These are phyloP conservation scores for Saccharomyces hybrid DNA, from an alignment of 1,139 yeast genomes.

Conservation along the genomic window DNA sequence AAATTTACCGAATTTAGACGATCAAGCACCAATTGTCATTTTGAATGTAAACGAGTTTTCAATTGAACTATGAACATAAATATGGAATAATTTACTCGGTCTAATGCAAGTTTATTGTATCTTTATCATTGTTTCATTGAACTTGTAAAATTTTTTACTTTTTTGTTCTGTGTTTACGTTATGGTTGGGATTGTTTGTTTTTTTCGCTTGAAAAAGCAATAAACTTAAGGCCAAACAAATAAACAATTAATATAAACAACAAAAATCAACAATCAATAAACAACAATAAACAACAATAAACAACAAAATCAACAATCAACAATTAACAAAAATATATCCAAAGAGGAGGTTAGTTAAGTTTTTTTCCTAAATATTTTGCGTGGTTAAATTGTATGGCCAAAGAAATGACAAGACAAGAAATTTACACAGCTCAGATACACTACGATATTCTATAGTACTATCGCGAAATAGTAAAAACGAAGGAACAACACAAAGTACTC, in stretches of 20 bases:
- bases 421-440: neutral
- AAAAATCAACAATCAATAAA: neutral
- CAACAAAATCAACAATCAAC: neutral
- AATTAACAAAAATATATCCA: neutral
- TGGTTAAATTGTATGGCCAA: neutral
- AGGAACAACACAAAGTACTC: neutral
- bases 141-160: neutral
- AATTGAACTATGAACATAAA: neutral
- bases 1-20: neutral
- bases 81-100: neutral
- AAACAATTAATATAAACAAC: too few relatives aligned
- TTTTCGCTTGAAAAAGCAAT: neutral
- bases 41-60: neutral
- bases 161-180: neutral
- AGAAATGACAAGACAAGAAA: neutral
- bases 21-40: neutral
- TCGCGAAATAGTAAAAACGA: neutral
- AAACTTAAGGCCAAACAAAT: neutral
- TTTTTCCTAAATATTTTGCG: neutral
- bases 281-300: neutral
- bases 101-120: neutral
- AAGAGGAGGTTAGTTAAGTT: neutral
- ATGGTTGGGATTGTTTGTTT: neutral
- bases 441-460: neutral
- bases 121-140: neutral